These are phyloP conservation scores for Mycothermus thermophilus DNA, from an alignment of 495 filamentous ascomycete species.

Conservation along the genomic window DNA sequence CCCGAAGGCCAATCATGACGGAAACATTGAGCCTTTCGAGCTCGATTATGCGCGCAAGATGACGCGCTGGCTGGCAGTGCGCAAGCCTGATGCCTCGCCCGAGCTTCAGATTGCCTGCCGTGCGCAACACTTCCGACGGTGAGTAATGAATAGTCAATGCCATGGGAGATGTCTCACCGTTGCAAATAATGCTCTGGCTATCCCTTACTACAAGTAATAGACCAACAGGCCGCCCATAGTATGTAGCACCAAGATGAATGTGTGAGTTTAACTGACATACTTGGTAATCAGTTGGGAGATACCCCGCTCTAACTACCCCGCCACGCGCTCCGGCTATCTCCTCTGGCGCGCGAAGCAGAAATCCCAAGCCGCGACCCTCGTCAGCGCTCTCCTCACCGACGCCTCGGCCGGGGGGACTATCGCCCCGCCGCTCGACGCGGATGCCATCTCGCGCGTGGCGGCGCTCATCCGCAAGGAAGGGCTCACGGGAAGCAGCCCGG, in stretches of 20 bases:
- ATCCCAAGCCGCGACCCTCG: constrained; percentile 51
- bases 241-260: too few species aligned
- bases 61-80: constrained; percentile 49
- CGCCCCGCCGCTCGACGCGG: constrained; percentile 19
- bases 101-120: constrained; percentile 57
- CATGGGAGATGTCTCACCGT: too few species aligned
- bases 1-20: constrained; percentile 21
- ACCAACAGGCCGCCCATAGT: too few species aligned
- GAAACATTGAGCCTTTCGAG: constrained; percentile 46
- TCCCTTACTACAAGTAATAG: too few species aligned
- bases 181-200: too few species aligned
- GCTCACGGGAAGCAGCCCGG: constrained; percentile 29
- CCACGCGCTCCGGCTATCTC: constrained; percentile 57
- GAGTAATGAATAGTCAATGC: constrained; percentile 1
- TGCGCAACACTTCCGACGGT: constrained; percentile 58
- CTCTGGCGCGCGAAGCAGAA: constrained; percentile 60
- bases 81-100: constrained; percentile 43
- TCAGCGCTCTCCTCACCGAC: constrained; percentile 38
- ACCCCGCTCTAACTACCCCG: constrained; percentile 52
- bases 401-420: too few species aligned
- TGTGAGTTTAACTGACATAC: too few species aligned
- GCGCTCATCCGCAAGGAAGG: constrained; percentile 53
- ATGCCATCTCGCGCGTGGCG: constrained; percentile 38
- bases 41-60: constrained; percentile 68
- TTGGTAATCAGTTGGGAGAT: constrained; percentile 84